These are phyloP conservation scores for Abelmoschus esculentus DNA, from an alignment of 345 rosid species.

Conservation along the genomic window DNA sequence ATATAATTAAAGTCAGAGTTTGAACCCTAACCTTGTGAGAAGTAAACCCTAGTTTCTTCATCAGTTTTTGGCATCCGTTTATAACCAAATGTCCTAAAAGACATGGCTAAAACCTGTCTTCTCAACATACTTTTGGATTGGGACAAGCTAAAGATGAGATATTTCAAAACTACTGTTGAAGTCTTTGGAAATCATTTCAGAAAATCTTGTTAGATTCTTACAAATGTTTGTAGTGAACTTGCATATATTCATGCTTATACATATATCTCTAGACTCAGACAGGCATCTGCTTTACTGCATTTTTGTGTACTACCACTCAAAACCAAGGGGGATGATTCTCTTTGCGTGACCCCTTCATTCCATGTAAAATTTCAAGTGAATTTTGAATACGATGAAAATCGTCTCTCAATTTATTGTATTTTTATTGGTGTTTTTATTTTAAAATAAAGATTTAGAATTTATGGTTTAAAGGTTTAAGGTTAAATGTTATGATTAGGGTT, in stretches of 20 bases:
- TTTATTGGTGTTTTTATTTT: no score
- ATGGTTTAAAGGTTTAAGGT: no score
- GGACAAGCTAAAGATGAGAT: not conserved
- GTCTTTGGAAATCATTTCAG: not conserved
- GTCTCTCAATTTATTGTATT: no score
- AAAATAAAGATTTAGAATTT: no score
- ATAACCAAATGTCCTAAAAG: not conserved
- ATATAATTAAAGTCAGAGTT: no score
- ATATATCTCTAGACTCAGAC: not conserved
- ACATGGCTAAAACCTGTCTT: not conserved
- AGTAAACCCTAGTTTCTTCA: no score
- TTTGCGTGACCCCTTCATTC: not conserved
- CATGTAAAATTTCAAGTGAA: not conserved
- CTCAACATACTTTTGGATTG: not conserved
- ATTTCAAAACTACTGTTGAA: slow-evolving; percentile 2
- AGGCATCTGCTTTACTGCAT: slow-evolving; percentile 11
- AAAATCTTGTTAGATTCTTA: slow-evolving; percentile 5
- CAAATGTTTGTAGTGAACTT: slow-evolving; percentile 6
- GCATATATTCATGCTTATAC: slow-evolving; percentile 3
- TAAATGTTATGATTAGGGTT: no score
- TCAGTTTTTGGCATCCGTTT: no score
- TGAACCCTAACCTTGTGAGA: no score
- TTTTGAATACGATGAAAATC: no score
- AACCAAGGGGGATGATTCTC: not conserved
- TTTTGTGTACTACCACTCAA: not conserved